Evolutionary conservation across 768 basidiomycete species (phyloP), one percentile per base, ranked within the genome.

Genomic region (Suillus americanus): DNA sequence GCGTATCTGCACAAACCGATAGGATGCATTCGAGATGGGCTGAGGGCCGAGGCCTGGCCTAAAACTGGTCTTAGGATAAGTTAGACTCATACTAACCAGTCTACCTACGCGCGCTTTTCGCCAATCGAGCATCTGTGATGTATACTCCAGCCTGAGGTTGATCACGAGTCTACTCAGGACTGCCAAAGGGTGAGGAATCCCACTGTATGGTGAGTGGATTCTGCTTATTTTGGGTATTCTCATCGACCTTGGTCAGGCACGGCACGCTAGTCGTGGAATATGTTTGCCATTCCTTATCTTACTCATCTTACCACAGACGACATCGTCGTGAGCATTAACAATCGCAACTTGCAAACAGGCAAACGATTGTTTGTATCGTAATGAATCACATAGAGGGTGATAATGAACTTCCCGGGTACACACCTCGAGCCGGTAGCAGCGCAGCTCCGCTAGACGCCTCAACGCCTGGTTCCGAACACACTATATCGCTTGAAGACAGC

Each of bases 401-500:
- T 6, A 37, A 59, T 8, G 70, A 72, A 20, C 59, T 66, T 5
- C 73, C 73, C 7, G 63, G 50, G 0, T 74, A 73, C 59, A 66
- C 72, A 18, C 43, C 55, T 43, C 46, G 43, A 28, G n/a, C 61
- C 16, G 64, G 53, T 3, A 62, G 68, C 5, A 54, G 63, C 18
- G 16, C 28, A 10, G 40, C 38, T 28, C 38, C 62, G n/a, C 61
- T 35, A 18, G 53, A 53, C 28, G 18, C 50, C 10, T 33, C 38
- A 13, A 38, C 7, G 9, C 33, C 33, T 28, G 64, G 68, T 48
- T 66, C 69, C 23, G 79, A 81, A 60, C 81, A 83, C 64, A 73
- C 69, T 16, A 78, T 76, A 55, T 76, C 79, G 9, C 77, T 88
- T 7, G 80, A 83, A 61, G 79, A 78, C 61, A 72, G 64, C 73